These are phyloP conservation scores for Aspergillus coremiiformis DNA, from an alignment of 495 filamentous ascomycete species.

Conservation along the genomic window DNA sequence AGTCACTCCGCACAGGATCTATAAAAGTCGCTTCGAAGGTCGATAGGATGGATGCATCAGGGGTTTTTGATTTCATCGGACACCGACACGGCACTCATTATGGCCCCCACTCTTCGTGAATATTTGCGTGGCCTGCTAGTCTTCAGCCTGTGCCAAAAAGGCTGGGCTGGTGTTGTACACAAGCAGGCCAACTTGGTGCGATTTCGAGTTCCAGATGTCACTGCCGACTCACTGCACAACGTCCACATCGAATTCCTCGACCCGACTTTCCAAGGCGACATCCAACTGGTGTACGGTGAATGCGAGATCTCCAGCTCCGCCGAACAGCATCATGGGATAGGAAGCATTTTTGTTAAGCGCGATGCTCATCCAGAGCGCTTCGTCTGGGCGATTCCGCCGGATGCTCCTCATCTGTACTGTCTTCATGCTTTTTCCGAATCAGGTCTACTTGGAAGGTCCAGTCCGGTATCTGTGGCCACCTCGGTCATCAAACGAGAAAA, in stretches of 20 bases:
- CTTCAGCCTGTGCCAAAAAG: conserved; percentile 2
- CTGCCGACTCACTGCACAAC: conserved; percentile 28
- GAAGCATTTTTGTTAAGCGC: conserved; percentile 20
- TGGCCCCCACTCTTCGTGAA: neutral
- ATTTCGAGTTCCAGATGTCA: conserved; percentile 12
- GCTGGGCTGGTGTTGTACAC: neutral
- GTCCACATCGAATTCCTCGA: conserved; percentile 26
- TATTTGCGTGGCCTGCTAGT: conserved; percentile 1
- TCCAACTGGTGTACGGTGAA: conserved; percentile 27
- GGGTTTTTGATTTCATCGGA: neutral
- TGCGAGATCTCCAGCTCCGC: conserved; percentile 14
- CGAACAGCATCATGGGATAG: conserved; percentile 24
- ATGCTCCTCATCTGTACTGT: conserved; percentile 24
- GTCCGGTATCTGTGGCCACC: conserved; percentile 15
- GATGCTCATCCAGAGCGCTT: conserved; percentile 24
- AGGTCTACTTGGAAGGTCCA: conserved; percentile 18
- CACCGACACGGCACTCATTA: neutral
- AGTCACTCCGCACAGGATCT: too few relatives aligned
- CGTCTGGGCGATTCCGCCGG: conserved; percentile 27
- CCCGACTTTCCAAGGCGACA: conserved; percentile 16
- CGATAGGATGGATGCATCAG: neutral
- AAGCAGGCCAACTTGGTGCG: neutral
- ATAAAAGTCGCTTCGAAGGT: too few relatives aligned
- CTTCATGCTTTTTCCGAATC: conserved; percentile 28
- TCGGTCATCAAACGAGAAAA: conserved; percentile 18